Evolutionary conservation across 2,329 filamentous ascomycete species (phyloP), one percentile per base, ranked within the genome.

Genomic region (Fusarium camptoceras): DNA sequence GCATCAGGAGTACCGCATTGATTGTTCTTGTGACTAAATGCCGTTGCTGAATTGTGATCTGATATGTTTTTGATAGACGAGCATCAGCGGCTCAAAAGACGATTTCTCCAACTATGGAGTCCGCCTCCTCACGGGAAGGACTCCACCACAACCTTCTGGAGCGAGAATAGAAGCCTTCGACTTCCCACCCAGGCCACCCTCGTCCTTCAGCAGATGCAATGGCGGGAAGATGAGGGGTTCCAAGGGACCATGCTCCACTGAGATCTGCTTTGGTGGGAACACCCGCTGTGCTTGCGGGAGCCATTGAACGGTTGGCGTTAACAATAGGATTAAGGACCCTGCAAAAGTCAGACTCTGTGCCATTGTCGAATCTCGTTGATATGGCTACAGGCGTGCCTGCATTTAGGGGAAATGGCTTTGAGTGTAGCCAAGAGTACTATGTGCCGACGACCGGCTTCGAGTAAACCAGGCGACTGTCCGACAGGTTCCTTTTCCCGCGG

Each of bases 111-210:
- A 75, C 61, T 75, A 70, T 69, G 68, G 68, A 71, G 68, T 61
- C 63, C 59, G 68, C 69, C 73, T 75, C 72, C 66, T 75, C 73
- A 66, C 70, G 72, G 73, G 68, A 73, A 67, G 53, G 70, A 75
- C 73, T 75, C 73, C 73, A 75, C 73, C 62, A 60, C 49, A 72
- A 71, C 54, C 73, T 75, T 75, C 73, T 75, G 73, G 73, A 75
- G 73, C 71, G 59, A 69, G 59, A 70, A 75, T 75, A 72, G 73
- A 75, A 75, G 73, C 72, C 58, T 75, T 75, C 48, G 58, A 66
- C 59, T 63, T 68, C 68, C 68, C 72, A 68, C 70, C 58, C 59
- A 72, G 68, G 55, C 68, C 72, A 68, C 70, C 62, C 59, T 73
- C 70, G 55, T 70, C 68, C 59, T 64, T 59, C 61, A 73, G 56